These are phyloP conservation scores for Beauveria caledonica DNA, from an alignment of 2,329 filamentous ascomycete species.

Conservation along the genomic window DNA sequence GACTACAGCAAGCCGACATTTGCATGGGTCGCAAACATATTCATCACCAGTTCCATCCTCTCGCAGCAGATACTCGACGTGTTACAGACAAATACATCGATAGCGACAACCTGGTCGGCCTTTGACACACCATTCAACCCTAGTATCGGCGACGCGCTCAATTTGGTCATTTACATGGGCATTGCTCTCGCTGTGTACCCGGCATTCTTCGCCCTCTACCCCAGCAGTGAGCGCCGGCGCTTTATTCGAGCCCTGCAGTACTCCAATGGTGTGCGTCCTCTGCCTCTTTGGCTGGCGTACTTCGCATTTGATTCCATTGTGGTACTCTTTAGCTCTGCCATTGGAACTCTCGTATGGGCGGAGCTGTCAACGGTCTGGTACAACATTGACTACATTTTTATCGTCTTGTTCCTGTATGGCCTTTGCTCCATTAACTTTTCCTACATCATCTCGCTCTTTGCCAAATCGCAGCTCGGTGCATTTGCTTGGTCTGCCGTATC, in stretches of 20 bases:
- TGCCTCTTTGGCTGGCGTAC: constrained; percentile 82
- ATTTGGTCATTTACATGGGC: constrained; percentile 74
- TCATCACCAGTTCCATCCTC: constrained; percentile 49
- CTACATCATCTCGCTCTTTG: constrained; percentile 76
- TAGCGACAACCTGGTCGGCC: constrained; percentile 61
- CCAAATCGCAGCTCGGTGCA: constrained; percentile 69
- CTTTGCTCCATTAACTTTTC: constrained; percentile 66
- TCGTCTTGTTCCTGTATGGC: constrained; percentile 74
- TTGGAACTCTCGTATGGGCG: constrained; percentile 63
- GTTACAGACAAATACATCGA: constrained; percentile 58
- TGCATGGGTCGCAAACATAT: constrained; percentile 60
- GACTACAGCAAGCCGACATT: constrained; percentile 52
- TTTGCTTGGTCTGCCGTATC: constrained; percentile 76
- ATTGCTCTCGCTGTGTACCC: constrained; percentile 72
- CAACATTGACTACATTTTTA: constrained; percentile 70
- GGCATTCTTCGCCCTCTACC: constrained; percentile 82
- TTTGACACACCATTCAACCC: constrained; percentile 71
- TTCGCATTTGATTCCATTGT: constrained; percentile 71
- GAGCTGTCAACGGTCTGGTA: constrained; percentile 63
- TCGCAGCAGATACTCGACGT: constrained; percentile 59
- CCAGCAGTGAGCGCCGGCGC: constrained; percentile 70
- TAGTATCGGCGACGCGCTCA: constrained; percentile 61
- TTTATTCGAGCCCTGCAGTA: constrained; percentile 82
- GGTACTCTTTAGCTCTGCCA: constrained; percentile 54
- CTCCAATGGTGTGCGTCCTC: constrained; percentile 77